These are phyloP conservation scores for Gossypium bickii DNA, from an alignment of 345 rosid species.

Conservation along the genomic window DNA sequence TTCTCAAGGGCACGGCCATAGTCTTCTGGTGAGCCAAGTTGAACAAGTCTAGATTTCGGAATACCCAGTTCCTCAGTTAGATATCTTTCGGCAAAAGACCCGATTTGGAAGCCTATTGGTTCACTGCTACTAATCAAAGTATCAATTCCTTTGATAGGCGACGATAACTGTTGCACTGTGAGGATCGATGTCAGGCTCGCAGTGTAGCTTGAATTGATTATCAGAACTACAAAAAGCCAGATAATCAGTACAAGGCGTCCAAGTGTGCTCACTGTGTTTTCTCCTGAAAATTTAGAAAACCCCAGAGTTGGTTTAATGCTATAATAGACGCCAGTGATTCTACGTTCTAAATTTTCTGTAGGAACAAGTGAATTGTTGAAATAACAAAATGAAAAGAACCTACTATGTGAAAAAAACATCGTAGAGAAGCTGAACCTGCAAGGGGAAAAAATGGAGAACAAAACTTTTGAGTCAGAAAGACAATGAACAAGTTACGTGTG, in stretches of 20 bases:
- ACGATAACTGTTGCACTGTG: slow-evolving; percentile 79
- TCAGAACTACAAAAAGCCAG: slow-evolving; percentile 88
- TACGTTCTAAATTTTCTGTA: not conserved
- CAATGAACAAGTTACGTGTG: not conserved
- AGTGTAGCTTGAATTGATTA: slow-evolving; percentile 90
- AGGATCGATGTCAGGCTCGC: slow-evolving; percentile 93
- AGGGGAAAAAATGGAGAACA: not conserved
- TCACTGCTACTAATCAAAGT: slow-evolving; percentile 48
- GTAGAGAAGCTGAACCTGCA: slow-evolving; percentile 95
- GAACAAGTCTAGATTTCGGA: slow-evolving; percentile 64
- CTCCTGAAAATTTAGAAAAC: slow-evolving; percentile 56
- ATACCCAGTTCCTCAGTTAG: slow-evolving; percentile 67
- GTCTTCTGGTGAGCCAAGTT: slow-evolving; percentile 81
- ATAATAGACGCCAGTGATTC: not conserved
- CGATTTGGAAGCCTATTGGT: slow-evolving; percentile 67
- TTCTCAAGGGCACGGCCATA: slow-evolving; percentile 59
- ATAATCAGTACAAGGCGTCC: slow-evolving; percentile 74
- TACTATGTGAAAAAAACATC: slow-evolving; percentile 87
- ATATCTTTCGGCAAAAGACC: slow-evolving; percentile 79
- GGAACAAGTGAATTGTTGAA: not conserved
- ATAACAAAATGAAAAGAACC: slow-evolving; percentile 27
- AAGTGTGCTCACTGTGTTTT: slow-evolving; percentile 73
- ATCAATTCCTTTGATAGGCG: slow-evolving; percentile 84
- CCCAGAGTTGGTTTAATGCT: not conserved
- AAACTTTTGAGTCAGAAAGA: not conserved